Evolutionary conservation across 495 filamentous ascomycete genomes (phyloP).

Genomic region (Evernia prunastri): DNA sequence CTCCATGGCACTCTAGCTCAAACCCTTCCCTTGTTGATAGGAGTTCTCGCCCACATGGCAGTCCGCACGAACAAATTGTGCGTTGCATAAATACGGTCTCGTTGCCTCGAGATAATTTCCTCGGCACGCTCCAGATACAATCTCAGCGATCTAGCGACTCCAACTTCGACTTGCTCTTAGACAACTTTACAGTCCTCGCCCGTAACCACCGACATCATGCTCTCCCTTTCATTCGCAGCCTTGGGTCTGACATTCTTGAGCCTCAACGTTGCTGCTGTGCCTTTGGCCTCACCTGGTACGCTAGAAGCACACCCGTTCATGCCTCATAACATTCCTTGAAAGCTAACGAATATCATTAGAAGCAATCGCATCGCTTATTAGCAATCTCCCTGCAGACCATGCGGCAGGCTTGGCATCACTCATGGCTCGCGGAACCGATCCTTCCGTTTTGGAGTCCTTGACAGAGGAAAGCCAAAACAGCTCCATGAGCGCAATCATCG

Average conservation of each 20-base stretch:
- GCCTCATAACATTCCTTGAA: neutral
- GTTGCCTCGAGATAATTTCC: neutral
- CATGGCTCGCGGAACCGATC: neutral
- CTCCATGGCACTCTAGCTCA: neutral
- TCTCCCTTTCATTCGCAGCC: neutral
- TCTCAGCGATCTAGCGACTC: neutral
- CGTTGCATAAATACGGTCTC: neutral
- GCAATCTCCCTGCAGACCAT: neutral
- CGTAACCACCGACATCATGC: neutral
- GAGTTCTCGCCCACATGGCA: neutral
- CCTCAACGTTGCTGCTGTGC: neutral
- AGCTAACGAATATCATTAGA: neutral
- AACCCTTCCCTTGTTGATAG: neutral
- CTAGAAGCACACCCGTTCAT: neutral
- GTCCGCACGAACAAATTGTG: neutral
- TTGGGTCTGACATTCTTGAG: neutral
- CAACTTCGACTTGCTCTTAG: neutral
- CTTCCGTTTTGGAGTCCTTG: neutral
- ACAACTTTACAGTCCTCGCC: neutral
- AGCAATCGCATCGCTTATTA: neutral
- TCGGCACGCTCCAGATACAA: neutral
- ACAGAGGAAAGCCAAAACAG: neutral
- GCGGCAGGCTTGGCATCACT: neutral
- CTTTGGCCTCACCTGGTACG: slow-evolving; percentile 1
- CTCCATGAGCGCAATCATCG: neutral